phyloP scores from a whole-genome alignment of 2,329 filamentous ascomycete species.

The Graphiopsis chlorocephala region DNA sequence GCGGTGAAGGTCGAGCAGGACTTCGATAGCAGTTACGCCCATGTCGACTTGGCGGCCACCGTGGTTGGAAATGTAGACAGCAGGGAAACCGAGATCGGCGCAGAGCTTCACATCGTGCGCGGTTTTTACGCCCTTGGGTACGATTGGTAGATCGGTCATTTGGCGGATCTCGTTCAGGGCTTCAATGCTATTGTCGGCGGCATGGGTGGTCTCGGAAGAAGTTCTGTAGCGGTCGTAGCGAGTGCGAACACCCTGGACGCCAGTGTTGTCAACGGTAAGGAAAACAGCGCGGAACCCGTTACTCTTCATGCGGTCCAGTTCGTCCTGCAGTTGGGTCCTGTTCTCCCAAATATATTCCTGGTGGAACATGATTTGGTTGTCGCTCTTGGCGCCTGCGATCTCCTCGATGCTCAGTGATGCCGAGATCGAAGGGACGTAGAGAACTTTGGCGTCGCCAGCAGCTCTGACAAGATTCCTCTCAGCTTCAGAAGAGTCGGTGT shows the following conservation, averaged over 20 bases:
- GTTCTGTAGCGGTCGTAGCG: slow-evolving; percentile 36
- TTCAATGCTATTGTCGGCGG: slow-evolving; percentile 37
- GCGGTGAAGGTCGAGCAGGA: slow-evolving; percentile 60
- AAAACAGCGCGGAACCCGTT: slow-evolving; percentile 41
- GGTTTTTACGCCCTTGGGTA: slow-evolving; percentile 68
- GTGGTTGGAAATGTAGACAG: slow-evolving; percentile 70
- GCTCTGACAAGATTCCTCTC: slow-evolving; percentile 42
- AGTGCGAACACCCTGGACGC: slow-evolving; percentile 39
- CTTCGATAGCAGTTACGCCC: slow-evolving; percentile 54
- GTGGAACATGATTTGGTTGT: slow-evolving; percentile 40
- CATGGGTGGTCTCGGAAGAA: slow-evolving; percentile 31
- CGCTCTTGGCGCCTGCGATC: slow-evolving; percentile 31
- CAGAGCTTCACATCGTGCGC: slow-evolving; percentile 61
- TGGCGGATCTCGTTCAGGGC: slow-evolving; percentile 34
- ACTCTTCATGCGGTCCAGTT: slow-evolving; percentile 50
- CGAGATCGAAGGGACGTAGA: slow-evolving; percentile 48
- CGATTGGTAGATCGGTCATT: slow-evolving; percentile 39
- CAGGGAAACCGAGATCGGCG: slow-evolving; percentile 60
- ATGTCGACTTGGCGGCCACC: slow-evolving; percentile 65
- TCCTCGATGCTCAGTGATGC: slow-evolving; percentile 35
- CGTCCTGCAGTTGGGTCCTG: slow-evolving; percentile 41
- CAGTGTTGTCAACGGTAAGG: slow-evolving; percentile 41
- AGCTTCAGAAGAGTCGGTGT: slow-evolving; percentile 59
- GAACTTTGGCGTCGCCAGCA: slow-evolving; percentile 48
- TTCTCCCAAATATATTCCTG: slow-evolving; percentile 51